phyloP scores from a whole-genome alignment of 2,329 filamentous ascomycete genomes.

The Ophioceras dolichostomum region DNA sequence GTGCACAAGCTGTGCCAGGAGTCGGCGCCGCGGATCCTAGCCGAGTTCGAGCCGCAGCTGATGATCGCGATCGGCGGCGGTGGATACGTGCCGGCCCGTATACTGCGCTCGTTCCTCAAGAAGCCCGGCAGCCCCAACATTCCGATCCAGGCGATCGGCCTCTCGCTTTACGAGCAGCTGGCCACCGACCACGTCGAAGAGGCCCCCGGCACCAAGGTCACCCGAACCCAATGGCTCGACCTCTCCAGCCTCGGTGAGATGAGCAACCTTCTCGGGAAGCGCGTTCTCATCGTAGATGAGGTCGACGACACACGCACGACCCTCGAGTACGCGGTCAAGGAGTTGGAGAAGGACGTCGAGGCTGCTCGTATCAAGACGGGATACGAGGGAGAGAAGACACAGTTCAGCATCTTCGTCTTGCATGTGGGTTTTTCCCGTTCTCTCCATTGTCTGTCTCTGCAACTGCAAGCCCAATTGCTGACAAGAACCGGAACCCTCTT shows the following conservation, averaged over 20 bases:
- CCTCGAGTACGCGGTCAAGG: slow-evolving; percentile 83
- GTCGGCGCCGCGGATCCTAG: slow-evolving; percentile 68
- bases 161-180: slow-evolving; percentile 90
- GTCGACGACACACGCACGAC: slow-evolving; percentile 93
- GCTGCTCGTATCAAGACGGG: slow-evolving; percentile 42
- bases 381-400: slow-evolving; percentile 52
- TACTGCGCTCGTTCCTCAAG: slow-evolving; percentile 96
- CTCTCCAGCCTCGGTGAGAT: slow-evolving; percentile 71
- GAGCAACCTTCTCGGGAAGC: slow-evolving; percentile 81
- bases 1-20: slow-evolving; percentile 95
- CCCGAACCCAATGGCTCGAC: slow-evolving; percentile 96
- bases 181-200: slow-evolving; percentile 48
- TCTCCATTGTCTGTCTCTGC: background rate
- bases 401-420: slow-evolving; percentile 90
- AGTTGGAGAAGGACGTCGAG: slow-evolving; percentile 91
- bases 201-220: slow-evolving; percentile 82
- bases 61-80: slow-evolving; percentile 98
- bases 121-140: slow-evolving; percentile 80
- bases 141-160: slow-evolving; percentile 95
- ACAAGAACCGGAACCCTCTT: too few species aligned
- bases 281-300: slow-evolving; percentile 86
- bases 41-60: slow-evolving; percentile 80
- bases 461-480: too few species aligned
- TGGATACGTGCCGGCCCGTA: slow-evolving; percentile 92
- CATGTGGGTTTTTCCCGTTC: slow-evolving; percentile 48